phyloP scores from a whole-genome alignment of 768 basidiomycete species.

The Brasilioporus rufonigricans region DNA sequence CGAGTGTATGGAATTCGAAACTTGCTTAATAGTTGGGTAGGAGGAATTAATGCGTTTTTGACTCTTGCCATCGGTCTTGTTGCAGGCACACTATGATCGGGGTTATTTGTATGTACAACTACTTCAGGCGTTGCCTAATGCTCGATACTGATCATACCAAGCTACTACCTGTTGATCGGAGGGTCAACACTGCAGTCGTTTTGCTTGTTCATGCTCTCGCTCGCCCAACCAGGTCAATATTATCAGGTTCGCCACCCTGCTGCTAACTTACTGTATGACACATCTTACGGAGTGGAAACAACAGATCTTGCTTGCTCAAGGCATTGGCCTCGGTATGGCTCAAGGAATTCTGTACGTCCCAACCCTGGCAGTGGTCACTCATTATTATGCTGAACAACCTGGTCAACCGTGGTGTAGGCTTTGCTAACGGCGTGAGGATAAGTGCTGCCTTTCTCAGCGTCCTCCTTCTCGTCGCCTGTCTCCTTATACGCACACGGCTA shows the following conservation, averaged over 20 bases:
- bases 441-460: slow-evolving; percentile 43
- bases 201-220: slow-evolving; percentile 43
- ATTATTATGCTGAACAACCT: slow-evolving; percentile 42
- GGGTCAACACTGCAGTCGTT: slow-evolving; percentile 44
- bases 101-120: slow-evolving; percentile 45
- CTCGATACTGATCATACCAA: slow-evolving; percentile 15
- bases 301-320: slow-evolving; percentile 50
- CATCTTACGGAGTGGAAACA: background rate
- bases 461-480: slow-evolving; percentile 33
- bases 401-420: slow-evolving; percentile 27
- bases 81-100: slow-evolving; percentile 45
- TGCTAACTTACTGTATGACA: background rate
- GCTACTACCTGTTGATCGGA: slow-evolving; percentile 43
- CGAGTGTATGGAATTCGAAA: background rate
- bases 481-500: slow-evolving; percentile 40
- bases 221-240: slow-evolving; percentile 39
- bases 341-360: slow-evolving; percentile 49
- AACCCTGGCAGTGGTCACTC: slow-evolving; percentile 39
- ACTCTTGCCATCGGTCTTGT: slow-evolving; percentile 36
- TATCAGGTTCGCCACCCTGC: slow-evolving; percentile 37
- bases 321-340: slow-evolving; percentile 45
- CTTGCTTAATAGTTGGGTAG: slow-evolving; percentile 38
- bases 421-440: slow-evolving; percentile 47
- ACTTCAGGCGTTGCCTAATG: background rate
- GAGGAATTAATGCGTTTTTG: slow-evolving; percentile 44